A percentile compares a stretch with the other conserved stretches of the same genome.
Conservation (phyloP, 169 alveolate species). For the Cryptosporidium sp. region DNA sequence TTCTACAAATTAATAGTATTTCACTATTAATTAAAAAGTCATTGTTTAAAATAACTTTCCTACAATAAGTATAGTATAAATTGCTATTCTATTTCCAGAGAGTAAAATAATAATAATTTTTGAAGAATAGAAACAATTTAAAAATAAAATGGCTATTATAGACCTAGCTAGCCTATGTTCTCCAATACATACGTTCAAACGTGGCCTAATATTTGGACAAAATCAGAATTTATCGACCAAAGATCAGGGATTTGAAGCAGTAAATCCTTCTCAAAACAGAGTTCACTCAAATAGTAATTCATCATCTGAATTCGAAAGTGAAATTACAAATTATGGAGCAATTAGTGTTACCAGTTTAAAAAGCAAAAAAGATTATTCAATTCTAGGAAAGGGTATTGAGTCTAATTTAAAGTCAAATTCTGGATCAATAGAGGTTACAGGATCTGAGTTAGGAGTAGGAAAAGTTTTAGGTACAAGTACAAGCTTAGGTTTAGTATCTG, state of each 20-base stretch:
- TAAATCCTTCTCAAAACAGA: not conserved
- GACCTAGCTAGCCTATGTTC: conserved; percentile 71
- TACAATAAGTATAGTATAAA: no score
- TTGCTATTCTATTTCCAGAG: no score
- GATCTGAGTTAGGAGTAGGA: not conserved
- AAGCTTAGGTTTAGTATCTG: not conserved
- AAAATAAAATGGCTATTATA: conserved; percentile 38
- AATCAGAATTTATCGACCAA: not conserved
- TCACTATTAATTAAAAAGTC: no score
- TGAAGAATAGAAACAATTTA: not conserved
- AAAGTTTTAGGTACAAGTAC: not conserved
- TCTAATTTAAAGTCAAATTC: not conserved
- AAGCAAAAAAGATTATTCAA: not conserved
- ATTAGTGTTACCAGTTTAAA: not conserved
- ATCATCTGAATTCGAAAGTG: not conserved
- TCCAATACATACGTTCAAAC: conserved; percentile 45
- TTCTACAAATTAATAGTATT: not conserved
- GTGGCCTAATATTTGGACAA: conserved; percentile 28
- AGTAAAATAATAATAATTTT: not conserved
- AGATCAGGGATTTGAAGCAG: not conserved
- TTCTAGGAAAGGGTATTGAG: not conserved
- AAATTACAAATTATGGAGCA: not conserved
- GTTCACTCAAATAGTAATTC: not conserved
- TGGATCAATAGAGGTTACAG: not conserved
- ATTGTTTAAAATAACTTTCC: no score